Base-by-base conservation (phyloP, 495 filamentous ascomycete species). In the Pseudotulostoma volvatum region DNA sequence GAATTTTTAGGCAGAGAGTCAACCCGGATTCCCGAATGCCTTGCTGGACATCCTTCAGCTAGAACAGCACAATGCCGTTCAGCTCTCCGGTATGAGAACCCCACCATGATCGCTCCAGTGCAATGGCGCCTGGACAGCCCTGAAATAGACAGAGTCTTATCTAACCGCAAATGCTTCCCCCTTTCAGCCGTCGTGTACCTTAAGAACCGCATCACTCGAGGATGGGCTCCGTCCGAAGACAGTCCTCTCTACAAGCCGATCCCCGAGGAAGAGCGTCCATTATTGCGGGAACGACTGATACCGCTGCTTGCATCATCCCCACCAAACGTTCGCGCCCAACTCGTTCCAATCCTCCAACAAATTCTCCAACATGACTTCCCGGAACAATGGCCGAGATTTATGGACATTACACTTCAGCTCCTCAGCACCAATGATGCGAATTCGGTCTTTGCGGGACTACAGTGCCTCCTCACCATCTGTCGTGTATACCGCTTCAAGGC, bases 341-440 rank as follows among this genome's bases (percentile, higher is more conserved):
- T 97, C 37, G 73, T 97, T 38, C 87, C 87, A 31, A 74, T 92
- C 41, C 76, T 97, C 37, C 86, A 93, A 59, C 93, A 93, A 63
- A 84, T 97, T 44, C 74, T 97, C 37, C 82, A 92, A 52, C 79
- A 79, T 58, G 90, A 97, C 58, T 96, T 95, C 59, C 90, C 90
- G 39, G 75, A 84, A 39, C 69, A 77, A 64, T 97, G 90, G 90
- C 90, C 92, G 3, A 71, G 71, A 15, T 96, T 95, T 52, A 71
- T 95, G 61, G 81, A 90, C 47, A 82, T 87, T 46, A 94, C 88
- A 14, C 57, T 92, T 41, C 82, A 84, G 53, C 69, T 97, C 9
- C 71, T 97, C 32, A 76, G 79, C 50, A 77, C 81, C 20, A 79
- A 82, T 49, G 84, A 93, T 48, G 75, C 84, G 8, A 68, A 69